phyloP scores from a whole-genome alignment of 306 rosid genomes.

The Carpinus fangiana region DNA sequence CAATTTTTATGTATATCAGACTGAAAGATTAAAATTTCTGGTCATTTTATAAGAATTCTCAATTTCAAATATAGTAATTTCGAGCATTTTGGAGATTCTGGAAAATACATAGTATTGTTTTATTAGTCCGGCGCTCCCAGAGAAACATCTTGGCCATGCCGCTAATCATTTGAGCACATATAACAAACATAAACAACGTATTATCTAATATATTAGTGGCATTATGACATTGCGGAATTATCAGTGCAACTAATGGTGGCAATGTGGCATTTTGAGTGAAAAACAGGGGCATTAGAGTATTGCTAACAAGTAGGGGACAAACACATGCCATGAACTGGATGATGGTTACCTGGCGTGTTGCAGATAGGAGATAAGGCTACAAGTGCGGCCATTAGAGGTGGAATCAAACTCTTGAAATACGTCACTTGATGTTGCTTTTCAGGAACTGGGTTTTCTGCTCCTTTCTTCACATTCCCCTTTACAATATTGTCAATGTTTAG shows the following conservation, averaged over 20 bases:
- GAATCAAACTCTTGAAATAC: conserved; percentile 45
- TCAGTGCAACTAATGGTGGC: no score
- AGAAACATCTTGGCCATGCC: no score
- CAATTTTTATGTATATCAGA: no score
- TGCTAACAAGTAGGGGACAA: not conserved
- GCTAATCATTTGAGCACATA: no score
- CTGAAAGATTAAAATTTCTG: no score
- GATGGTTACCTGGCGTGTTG: conserved; percentile 41
- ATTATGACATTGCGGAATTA: no score
- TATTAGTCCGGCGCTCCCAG: no score
- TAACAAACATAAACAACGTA: no score
- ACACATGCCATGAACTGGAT: conserved; percentile 8
- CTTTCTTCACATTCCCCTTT: conserved; percentile 36
- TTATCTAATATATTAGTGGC: not conserved
- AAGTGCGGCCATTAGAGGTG: conserved; percentile 58
- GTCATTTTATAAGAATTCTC: no score
- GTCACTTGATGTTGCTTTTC: conserved; percentile 25
- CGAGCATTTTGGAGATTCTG: no score
- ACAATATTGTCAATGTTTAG: not conserved
- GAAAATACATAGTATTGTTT: no score
- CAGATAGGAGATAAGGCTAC: conserved; percentile 59
- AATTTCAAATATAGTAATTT: no score
- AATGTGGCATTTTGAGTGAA: not conserved
- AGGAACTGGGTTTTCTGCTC: conserved; percentile 29
- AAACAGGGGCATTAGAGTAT: conserved; percentile 26